phyloP scores from a whole-genome alignment of 192 early-diverging fungal species.

The Gaertneriomyces sp. region DNA sequence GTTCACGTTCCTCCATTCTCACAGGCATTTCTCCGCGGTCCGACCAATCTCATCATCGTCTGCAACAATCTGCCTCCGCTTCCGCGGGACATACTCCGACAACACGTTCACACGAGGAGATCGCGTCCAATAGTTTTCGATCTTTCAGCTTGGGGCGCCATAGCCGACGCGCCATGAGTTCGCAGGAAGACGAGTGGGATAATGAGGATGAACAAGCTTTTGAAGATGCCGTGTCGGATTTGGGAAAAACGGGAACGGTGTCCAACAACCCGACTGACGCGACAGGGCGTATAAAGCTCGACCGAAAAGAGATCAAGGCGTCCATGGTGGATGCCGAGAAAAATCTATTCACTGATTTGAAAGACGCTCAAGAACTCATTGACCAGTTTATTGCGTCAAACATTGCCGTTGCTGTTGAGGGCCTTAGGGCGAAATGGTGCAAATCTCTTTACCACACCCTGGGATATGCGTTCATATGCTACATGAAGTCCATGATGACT shows the following conservation, averaged over 20 bases:
- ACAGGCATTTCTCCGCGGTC: too few relatives aligned
- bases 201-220: conserved; percentile 1
- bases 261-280: not conserved
- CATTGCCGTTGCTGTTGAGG: conserved; percentile 64
- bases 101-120: too few relatives aligned
- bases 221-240: conserved; percentile 9
- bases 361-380: conserved; percentile 56
- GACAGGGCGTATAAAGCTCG: not conserved
- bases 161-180: too few relatives aligned
- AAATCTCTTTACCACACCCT: conserved; percentile 69
- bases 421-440: conserved; percentile 46
- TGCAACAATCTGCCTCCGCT: too few relatives aligned
- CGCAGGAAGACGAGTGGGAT: conserved; percentile 4
- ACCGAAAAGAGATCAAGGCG: conserved; percentile 20
- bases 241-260: not conserved
- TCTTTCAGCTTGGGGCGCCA: too few relatives aligned
- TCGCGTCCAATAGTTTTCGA: too few relatives aligned
- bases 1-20: too few relatives aligned
- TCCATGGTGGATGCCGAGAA: conserved; percentile 20
- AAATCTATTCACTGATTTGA: conserved; percentile 46
- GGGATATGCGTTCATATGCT: conserved; percentile 68
- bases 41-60: too few relatives aligned
- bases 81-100: too few relatives aligned
- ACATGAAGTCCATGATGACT: conserved; percentile 69
- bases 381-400: conserved; percentile 76